These are phyloP conservation scores for Brassica rapa DNA, from an alignment of 345 rosid genomes.

Conservation along the genomic window DNA sequence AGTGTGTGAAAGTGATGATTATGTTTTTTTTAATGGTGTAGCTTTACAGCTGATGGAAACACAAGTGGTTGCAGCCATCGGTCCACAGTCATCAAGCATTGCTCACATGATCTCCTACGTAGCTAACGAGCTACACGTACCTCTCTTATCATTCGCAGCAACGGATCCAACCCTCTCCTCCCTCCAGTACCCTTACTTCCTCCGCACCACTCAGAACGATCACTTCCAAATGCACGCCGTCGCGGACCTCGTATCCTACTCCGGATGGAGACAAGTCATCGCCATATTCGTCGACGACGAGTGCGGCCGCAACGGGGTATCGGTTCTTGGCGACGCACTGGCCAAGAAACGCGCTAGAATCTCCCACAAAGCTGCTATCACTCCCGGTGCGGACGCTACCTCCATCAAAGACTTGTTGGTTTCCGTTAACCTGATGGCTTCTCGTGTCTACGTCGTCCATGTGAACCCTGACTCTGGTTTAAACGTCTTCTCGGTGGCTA, in stretches of 20 bases:
- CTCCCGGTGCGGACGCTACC: slow-evolving; percentile 55
- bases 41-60: slow-evolving; percentile 89
- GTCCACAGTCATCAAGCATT: slow-evolving; percentile 95
- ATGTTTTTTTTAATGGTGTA: slow-evolving; percentile 44
- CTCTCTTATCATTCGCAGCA: slow-evolving; percentile 71
- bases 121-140: slow-evolving; percentile 67
- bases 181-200: slow-evolving; percentile 65
- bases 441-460: slow-evolving; percentile 87
- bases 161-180: slow-evolving; percentile 69
- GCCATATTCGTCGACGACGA: slow-evolving; percentile 92
- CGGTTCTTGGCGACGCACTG: slow-evolving; percentile 74
- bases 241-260: slow-evolving; percentile 61
- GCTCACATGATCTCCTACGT: slow-evolving; percentile 81
- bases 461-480: slow-evolving; percentile 91
- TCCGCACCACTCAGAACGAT: slow-evolving; percentile 70
- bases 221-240: slow-evolving; percentile 83
- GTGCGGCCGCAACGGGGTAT: slow-evolving; percentile 80
- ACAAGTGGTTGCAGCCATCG: slow-evolving; percentile 72
- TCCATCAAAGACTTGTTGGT: slow-evolving; percentile 58
- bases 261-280: slow-evolving; percentile 82
- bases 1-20: background rate
- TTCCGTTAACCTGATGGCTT: slow-evolving; percentile 73
- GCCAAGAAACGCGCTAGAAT: slow-evolving; percentile 70
- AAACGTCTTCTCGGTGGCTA: slow-evolving; percentile 66
- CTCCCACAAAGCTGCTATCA: slow-evolving; percentile 73